Evolutionary conservation across 257 asterid genomes (phyloP).

Genomic region (Penstemon barbatus): DNA sequence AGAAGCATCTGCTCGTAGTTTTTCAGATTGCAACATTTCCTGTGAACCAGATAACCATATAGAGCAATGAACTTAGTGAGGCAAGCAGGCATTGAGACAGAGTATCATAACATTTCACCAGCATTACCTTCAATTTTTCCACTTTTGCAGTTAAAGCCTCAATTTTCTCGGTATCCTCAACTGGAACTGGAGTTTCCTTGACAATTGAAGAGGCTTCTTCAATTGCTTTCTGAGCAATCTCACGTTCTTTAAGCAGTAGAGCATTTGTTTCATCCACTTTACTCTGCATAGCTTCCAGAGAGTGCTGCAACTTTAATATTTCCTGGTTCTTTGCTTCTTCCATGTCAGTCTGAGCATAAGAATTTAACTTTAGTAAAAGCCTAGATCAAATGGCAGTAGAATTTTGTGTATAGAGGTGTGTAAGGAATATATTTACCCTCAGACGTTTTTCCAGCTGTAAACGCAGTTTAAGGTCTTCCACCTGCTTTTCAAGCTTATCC

Average conservation of each 20-base stretch:
- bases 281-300: slow-evolving; percentile 67
- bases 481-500: slow-evolving; percentile 97
- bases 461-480: slow-evolving; percentile 93
- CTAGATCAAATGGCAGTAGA: neutral
- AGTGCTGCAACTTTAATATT: slow-evolving; percentile 63
- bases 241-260: slow-evolving; percentile 75
- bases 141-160: slow-evolving; percentile 74
- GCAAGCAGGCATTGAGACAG: neutral
- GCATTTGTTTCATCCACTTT: slow-evolving; percentile 78
- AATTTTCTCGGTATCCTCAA: slow-evolving; percentile 73
- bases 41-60: slow-evolving; percentile 34
- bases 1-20: slow-evolving; percentile 72
- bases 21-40: slow-evolving; percentile 68
- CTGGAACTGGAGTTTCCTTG: slow-evolving; percentile 76
- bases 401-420: slow-evolving; percentile 1
- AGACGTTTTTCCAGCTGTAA: slow-evolving; percentile 92
- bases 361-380: slow-evolving; percentile 21
- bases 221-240: slow-evolving; percentile 81
- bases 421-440: slow-evolving; percentile 61
- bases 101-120: slow-evolving; percentile 27
- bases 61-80: slow-evolving; percentile 10
- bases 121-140: slow-evolving; percentile 68
- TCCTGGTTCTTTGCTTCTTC: slow-evolving; percentile 83
- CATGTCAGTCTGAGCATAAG: slow-evolving; percentile 62
- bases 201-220: slow-evolving; percentile 79